Evolutionary conservation across 2,329 filamentous ascomycete genomes (phyloP), one percentile per base, ranked within the genome.

Genomic region (Cercospora beticola): DNA sequence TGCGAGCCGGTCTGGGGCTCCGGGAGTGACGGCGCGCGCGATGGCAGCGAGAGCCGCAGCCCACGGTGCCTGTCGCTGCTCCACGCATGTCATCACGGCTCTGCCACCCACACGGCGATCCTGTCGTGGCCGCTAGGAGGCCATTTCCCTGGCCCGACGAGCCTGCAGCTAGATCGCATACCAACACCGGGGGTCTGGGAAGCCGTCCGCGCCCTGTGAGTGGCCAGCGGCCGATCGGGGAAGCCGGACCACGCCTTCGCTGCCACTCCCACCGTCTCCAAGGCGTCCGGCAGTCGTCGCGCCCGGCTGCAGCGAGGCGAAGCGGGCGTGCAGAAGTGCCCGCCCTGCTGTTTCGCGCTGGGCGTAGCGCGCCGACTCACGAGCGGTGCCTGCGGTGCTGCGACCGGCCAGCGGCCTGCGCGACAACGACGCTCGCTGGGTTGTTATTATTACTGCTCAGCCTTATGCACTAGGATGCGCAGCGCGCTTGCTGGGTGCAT

Each of bases 21-120:
- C 66, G 70, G 63, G 65, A 62, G 36, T 23, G 68, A 72, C 68
- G 66, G 66, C 64, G 60, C 60, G 64, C 65, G 68, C 59, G 70
- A 46, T 30, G 40, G 60, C 60, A 62, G 12, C n/a, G 33, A 62
- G 60, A 62, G 36, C 36, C 60, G 21, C 60, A n/a, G 36, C 16
- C 36, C 36, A 43, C 36, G 36, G 36, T 43, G 30, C 36, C 60
- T 21, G 23, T 30, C 28, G 60, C 40, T 62, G 59, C 61, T 52
- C 61, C 46, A 63, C 40, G 61, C 61, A 68, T 68, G 66, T 68
- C 66, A 68, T 68, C 62, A 52, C 62, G 62, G 62, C 57, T 26
- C 16, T 7, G 16, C 3, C 54, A 33, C 49, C 23, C 33, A 23
- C 31, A 43, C 62, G 57, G 16, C 62, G 60, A 61, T 58, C 62